Evolutionary conservation across 2,329 filamentous ascomycete genomes (phyloP).

Genomic region (Pyricularia grisea): DNA sequence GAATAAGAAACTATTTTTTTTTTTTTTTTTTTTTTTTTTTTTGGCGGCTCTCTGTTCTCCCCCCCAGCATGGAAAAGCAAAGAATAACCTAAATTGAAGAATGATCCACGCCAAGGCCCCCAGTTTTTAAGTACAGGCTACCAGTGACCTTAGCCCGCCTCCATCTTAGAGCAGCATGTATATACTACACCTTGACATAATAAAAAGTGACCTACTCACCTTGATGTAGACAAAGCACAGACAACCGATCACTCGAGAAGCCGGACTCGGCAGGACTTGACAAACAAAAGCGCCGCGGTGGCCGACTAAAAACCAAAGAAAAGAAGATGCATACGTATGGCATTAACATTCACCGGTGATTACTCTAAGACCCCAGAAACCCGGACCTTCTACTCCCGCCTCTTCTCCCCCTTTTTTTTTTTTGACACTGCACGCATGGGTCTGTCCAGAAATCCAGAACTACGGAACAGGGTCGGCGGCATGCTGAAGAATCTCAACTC

Average conservation of each 20-base stretch:
- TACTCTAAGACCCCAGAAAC: not conserved
- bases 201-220: too few relatives aligned
- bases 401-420: too few relatives aligned
- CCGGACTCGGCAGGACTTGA: not conserved
- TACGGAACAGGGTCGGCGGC: not conserved
- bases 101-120: too few relatives aligned
- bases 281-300: not conserved
- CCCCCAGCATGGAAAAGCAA: too few relatives aligned
- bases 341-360: not conserved
- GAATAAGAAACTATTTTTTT: too few relatives aligned
- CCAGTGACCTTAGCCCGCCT: too few relatives aligned
- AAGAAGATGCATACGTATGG: not conserved
- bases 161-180: too few relatives aligned
- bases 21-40: too few relatives aligned
- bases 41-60: too few relatives aligned
- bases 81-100: too few relatives aligned
- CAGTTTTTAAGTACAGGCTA: too few relatives aligned
- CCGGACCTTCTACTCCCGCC: not conserved
- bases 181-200: too few relatives aligned
- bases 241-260: not conserved
- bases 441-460: not conserved
- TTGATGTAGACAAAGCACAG: not conserved
- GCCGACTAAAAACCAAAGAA: not conserved
- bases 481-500: not conserved
- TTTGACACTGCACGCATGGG: not conserved